phyloP scores from a whole-genome alignment of 164 flowering plant species.

The Nymphaea colorata region DNA sequence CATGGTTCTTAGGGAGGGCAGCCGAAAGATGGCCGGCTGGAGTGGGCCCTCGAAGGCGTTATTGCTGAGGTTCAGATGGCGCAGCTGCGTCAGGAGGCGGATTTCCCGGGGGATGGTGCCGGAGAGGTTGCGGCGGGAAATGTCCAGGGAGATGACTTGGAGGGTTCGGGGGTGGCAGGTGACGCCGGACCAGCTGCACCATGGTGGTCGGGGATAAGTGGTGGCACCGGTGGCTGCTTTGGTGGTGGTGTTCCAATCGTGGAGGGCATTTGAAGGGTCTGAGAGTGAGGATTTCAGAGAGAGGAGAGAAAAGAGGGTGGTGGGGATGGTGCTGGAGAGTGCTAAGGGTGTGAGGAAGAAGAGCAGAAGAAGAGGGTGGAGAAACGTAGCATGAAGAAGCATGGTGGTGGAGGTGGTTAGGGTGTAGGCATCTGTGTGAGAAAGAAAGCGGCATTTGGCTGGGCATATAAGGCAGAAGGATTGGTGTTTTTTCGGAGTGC shows the following conservation, averaged over 20 bases:
- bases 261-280: constrained; percentile 47
- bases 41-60: constrained; percentile 62
- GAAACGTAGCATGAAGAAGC: neutral
- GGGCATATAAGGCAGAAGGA: constrained; percentile 2
- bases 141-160: constrained; percentile 44
- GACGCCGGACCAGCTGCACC: constrained; percentile 92
- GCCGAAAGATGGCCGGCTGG: constrained; percentile 36
- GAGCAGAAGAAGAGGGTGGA: constrained; percentile 4
- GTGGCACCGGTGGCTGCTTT: constrained; percentile 7
- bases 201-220: constrained; percentile 20
- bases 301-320: constrained; percentile 50
- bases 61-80: constrained; percentile 54
- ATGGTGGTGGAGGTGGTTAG: neutral
- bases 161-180: constrained; percentile 34
- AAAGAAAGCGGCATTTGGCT: constrained; percentile 9
- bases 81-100: constrained; percentile 26
- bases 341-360: constrained; percentile 8
- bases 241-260: constrained; percentile 40
- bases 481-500: constrained; percentile 4
- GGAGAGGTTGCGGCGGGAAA: constrained; percentile 66
- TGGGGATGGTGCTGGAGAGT: constrained; percentile 7
- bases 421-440: constrained; percentile 8
- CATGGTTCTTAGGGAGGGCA: constrained; percentile 33
- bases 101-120: constrained; percentile 49
- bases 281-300: constrained; percentile 54